These are phyloP conservation scores for Candolleomyces aberdarensis DNA, from an alignment of 768 basidiomycete species.

Conservation along the genomic window DNA sequence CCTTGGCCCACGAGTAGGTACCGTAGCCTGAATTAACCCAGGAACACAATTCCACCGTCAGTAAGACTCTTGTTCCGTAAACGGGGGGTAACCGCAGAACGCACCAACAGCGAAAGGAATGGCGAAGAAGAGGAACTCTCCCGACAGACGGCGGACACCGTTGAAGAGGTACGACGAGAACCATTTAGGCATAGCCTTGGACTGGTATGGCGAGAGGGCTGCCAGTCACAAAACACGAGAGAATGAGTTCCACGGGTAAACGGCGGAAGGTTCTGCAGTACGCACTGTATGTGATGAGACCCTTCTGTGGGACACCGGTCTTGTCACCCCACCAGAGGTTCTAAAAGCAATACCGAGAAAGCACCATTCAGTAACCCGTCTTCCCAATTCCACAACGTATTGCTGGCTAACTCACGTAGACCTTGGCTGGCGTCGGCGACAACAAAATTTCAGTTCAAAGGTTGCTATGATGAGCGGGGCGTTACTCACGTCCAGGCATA, in stretches of 20 bases:
- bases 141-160: constrained; percentile 73
- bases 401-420: constrained; percentile 60
- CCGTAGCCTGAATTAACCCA: constrained; percentile 59
- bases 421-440: constrained; percentile 52
- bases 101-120: constrained; percentile 75
- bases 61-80: neutral
- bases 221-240: neutral
- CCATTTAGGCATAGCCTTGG: constrained; percentile 68
- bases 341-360: constrained; percentile 32
- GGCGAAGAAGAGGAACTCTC: constrained; percentile 74
- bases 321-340: constrained; percentile 90
- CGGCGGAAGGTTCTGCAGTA: constrained; percentile 13
- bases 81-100: constrained; percentile 24
- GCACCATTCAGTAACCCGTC: neutral
- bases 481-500: constrained; percentile 78
- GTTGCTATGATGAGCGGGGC: neutral
- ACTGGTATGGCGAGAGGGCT: constrained; percentile 85
- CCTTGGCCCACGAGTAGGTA: constrained; percentile 78
- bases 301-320: constrained; percentile 62
- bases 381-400: neutral
- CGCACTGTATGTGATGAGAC: constrained; percentile 81
- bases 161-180: constrained; percentile 81
- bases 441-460: constrained; percentile 1
- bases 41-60: neutral
- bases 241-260: constrained; percentile 1